A percentile compares a stretch with the other conserved stretches of the same genome.
Evolutionary conservation across 2,329 filamentous ascomycete genomes (phyloP).

Genomic region (Teratosphaeria destructans): DNA sequence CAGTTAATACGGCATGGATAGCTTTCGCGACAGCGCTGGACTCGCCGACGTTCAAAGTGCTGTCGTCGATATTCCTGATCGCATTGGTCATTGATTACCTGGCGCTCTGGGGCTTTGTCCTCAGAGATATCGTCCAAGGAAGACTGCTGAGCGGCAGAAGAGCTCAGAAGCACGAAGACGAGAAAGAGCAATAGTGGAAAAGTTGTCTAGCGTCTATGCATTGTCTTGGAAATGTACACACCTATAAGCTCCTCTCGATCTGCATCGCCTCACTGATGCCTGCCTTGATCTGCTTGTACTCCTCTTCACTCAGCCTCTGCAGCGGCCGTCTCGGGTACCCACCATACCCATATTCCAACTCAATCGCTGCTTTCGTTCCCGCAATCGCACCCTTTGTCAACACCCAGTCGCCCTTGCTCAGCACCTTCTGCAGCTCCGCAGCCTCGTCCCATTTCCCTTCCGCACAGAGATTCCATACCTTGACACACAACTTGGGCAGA

Average conservation of each 20-base stretch:
- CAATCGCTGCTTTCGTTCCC: constrained; percentile 74
- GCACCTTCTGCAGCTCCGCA: constrained; percentile 61
- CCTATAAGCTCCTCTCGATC: constrained; percentile 19
- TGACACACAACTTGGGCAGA: constrained; percentile 70
- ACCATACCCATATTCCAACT: constrained; percentile 73
- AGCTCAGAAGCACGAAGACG: background rate
- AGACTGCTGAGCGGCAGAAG: constrained; percentile 5
- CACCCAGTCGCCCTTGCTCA: constrained; percentile 72
- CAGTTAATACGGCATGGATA: constrained; percentile 10
- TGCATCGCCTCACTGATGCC: constrained; percentile 21
- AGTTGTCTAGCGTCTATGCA: background rate
- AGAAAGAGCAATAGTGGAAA: background rate
- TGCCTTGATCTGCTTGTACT: constrained; percentile 18
- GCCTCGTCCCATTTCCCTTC: constrained; percentile 67
- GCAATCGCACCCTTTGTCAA: constrained; percentile 74
- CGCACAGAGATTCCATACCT: constrained; percentile 59
- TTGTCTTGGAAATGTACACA: background rate
- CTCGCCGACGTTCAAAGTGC: constrained; percentile 9
- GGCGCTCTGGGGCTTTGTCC: constrained; percentile 6
- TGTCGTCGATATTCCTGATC: constrained; percentile 6
- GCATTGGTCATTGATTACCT: constrained; percentile 7
- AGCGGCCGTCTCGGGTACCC: constrained; percentile 64
- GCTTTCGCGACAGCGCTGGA: constrained; percentile 7
- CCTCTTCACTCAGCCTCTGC: constrained; percentile 51
- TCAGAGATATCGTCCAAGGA: constrained; percentile 5